phyloP scores from a whole-genome alignment of 2,329 filamentous ascomycete genomes.

The Colletotrichum sp. region DNA sequence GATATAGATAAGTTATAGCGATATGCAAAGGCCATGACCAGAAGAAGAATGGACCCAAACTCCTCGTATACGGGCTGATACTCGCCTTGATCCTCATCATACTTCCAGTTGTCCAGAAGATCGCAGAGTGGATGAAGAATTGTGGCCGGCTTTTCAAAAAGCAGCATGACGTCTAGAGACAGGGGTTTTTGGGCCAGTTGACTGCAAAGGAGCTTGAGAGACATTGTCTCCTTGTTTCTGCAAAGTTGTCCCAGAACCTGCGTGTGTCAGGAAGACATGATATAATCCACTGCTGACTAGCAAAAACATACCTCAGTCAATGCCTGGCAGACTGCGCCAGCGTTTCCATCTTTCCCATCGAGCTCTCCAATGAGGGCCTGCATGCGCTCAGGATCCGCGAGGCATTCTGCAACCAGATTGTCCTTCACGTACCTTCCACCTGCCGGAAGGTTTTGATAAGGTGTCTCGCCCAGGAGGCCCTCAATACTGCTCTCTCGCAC shows the following conservation, averaged over 20 bases:
- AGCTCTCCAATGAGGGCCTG: conserved; percentile 81
- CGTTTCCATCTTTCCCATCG: conserved; percentile 90
- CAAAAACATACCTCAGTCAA: conserved; percentile 65
- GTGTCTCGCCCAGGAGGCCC: conserved; percentile 81
- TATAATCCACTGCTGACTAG: background rate
- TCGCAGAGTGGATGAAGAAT: conserved; percentile 77
- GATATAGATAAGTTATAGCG: conserved; percentile 71
- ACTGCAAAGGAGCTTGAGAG: conserved; percentile 76
- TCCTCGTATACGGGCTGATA: conserved; percentile 88
- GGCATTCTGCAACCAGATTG: conserved; percentile 77
- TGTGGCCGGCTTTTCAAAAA: conserved; percentile 74
- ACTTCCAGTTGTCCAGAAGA: conserved; percentile 78
- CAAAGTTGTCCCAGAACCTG: conserved; percentile 74
- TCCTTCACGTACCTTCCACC: conserved; percentile 80
- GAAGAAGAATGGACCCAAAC: conserved; percentile 77
- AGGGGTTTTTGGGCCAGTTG: conserved; percentile 75
- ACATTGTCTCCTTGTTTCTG: conserved; percentile 77
- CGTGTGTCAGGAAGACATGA: background rate
- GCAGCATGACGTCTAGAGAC: conserved; percentile 75
- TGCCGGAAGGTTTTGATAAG: conserved; percentile 78
- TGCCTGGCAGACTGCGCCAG: conserved; percentile 82
- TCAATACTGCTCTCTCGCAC: conserved; percentile 81
- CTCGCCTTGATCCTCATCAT: conserved; percentile 84
- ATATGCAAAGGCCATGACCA: conserved; percentile 77
- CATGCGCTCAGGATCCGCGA: conserved; percentile 75